phyloP scores from a whole-genome alignment of 768 basidiomycete species.

The Boletellus emodensis region DNA sequence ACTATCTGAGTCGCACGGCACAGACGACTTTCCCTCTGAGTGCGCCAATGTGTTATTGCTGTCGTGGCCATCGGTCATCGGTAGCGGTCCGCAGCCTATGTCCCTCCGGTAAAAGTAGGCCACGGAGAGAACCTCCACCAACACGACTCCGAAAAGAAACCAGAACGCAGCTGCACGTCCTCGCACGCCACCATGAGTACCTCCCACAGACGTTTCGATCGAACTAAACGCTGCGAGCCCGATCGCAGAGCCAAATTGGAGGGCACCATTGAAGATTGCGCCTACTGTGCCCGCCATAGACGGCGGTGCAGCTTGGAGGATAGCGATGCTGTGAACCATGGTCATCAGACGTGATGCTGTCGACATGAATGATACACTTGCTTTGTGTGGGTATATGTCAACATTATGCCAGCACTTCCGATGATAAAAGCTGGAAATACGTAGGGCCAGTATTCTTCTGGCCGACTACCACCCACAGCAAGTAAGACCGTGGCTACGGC shows the following conservation, averaged over 20 bases:
- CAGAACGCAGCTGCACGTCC: slow-evolving; percentile 43
- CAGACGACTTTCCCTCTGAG: not conserved
- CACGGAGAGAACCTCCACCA: slow-evolving; percentile 30
- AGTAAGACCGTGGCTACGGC: slow-evolving; percentile 41
- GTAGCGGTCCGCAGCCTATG: slow-evolving; percentile 7
- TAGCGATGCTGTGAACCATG: slow-evolving; percentile 39
- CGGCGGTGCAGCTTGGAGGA: slow-evolving; percentile 45
- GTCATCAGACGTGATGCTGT: not conserved
- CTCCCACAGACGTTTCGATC: slow-evolving; percentile 45
- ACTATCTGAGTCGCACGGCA: no score
- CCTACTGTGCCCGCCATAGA: slow-evolving; percentile 50
- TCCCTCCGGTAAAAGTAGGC: slow-evolving; percentile 34
- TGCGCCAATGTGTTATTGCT: not conserved
- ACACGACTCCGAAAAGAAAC: slow-evolving; percentile 41
- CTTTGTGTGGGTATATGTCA: slow-evolving; percentile 48
- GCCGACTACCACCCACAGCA: slow-evolving; percentile 38
- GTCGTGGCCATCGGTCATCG: not conserved
- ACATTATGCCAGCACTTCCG: slow-evolving; percentile 43
- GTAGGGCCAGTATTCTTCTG: slow-evolving; percentile 43
- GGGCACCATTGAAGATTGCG: slow-evolving; percentile 52
- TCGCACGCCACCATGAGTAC: slow-evolving; percentile 26
- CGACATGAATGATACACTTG: slow-evolving; percentile 22
- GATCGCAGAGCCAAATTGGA: slow-evolving; percentile 50
- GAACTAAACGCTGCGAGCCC: slow-evolving; percentile 47
- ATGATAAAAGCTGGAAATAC: slow-evolving; percentile 49